Percentiles rank a stretch among this genome's conserved stretches.
Evolutionary conservation across 1,139 yeast genomes (phyloP).

Genomic region (Candida tropicalis): DNA sequence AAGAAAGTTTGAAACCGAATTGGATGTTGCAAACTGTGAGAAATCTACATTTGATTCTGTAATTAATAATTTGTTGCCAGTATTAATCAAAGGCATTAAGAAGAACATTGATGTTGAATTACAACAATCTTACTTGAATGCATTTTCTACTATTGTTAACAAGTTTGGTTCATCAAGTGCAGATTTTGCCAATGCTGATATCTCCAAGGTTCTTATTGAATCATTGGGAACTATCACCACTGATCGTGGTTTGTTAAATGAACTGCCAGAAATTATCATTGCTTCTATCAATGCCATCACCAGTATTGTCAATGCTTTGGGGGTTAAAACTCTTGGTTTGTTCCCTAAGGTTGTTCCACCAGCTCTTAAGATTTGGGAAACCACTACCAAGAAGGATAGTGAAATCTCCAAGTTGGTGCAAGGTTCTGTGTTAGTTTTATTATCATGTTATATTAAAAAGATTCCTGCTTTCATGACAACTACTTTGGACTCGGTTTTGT

Average conservation of each 20-base stretch:
- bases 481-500: constrained; percentile 62
- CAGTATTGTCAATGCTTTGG: constrained; percentile 69
- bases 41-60: constrained; percentile 46
- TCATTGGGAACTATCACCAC: constrained; percentile 57
- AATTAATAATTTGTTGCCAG: constrained; percentile 46
- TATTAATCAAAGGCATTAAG: constrained; percentile 48
- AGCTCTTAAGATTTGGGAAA: constrained; percentile 59
- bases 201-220: constrained; percentile 49
- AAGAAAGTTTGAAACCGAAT: constrained; percentile 69
- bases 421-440: constrained; percentile 67
- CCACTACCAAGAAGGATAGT: constrained; percentile 28
- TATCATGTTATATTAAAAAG: constrained; percentile 76
- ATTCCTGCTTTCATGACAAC: constrained; percentile 86
- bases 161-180: constrained; percentile 56
- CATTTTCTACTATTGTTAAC: constrained; percentile 62
- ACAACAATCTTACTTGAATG: constrained; percentile 70
- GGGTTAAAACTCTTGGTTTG: constrained; percentile 83
- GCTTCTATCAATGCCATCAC: constrained; percentile 76
- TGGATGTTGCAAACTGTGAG: constrained; percentile 40
- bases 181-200: constrained; percentile 32
- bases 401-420: constrained; percentile 47
- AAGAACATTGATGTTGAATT: constrained; percentile 47
- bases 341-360: constrained; percentile 86
- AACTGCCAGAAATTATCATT: constrained; percentile 64
- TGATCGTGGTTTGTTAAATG: constrained; percentile 53